Evolutionary conservation across 1,284 basidiomycete species (phyloP).

Genomic region (Ceratobasidium sp.): DNA sequence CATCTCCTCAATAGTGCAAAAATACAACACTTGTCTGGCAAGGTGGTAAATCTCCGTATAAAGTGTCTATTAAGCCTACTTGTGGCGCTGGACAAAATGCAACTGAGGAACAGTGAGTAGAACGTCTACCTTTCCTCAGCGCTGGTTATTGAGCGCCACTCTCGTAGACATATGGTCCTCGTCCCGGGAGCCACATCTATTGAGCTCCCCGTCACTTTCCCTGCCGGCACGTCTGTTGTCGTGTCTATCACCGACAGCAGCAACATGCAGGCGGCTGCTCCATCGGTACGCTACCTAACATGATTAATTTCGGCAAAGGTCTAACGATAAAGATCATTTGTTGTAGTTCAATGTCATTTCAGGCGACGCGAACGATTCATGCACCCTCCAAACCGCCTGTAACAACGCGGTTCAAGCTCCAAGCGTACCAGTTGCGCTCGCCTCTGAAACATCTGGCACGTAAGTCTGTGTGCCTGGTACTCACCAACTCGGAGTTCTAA

Average conservation of each 20-base stretch:
- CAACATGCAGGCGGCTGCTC: conserved; percentile 42
- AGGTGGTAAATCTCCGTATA: conserved; percentile 66
- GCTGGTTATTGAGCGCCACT: background rate
- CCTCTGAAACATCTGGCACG: background rate
- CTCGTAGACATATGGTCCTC: conserved; percentile 13
- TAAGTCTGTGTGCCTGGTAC: background rate
- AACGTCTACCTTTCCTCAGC: background rate
- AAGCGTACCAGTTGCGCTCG: conserved; percentile 17
- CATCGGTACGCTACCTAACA: conserved; percentile 2
- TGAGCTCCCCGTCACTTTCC: conserved; percentile 28
- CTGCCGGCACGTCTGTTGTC: background rate
- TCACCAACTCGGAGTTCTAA: too few relatives aligned
- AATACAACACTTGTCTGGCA: conserved; percentile 68
- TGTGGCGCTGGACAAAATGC: conserved; percentile 41
- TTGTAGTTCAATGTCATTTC: conserved; percentile 20
- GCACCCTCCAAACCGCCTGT: conserved; percentile 32
- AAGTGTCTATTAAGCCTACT: conserved; percentile 62
- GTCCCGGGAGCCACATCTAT: conserved; percentile 17
- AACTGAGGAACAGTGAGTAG: conserved; percentile 24
- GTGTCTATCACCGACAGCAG: conserved; percentile 29
- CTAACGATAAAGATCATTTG: background rate
- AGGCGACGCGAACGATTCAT: conserved; percentile 36
- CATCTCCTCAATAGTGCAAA: conserved; percentile 65
- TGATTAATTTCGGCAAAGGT: background rate
- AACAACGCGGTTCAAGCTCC: conserved; percentile 20